These are phyloP conservation scores for Sedum album DNA, from an alignment of 164 flowering plant species.

Conservation along the genomic window DNA sequence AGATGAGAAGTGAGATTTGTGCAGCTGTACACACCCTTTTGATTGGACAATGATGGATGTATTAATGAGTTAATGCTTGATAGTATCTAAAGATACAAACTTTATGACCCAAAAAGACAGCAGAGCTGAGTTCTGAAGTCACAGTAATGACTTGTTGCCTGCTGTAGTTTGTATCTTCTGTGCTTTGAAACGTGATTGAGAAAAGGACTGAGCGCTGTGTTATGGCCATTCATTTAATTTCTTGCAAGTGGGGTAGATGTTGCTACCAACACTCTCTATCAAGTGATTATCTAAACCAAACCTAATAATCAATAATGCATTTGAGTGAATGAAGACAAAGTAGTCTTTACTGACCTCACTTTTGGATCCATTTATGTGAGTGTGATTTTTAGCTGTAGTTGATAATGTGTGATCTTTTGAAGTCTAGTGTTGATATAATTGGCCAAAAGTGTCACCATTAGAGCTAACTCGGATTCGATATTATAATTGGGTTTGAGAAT, in stretches of 20 bases:
- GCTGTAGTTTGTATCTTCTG: background rate
- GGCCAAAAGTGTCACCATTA: no score
- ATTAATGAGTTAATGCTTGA: background rate
- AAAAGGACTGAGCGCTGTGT: background rate
- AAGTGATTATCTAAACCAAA: background rate
- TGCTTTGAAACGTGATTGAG: background rate
- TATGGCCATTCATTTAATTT: background rate
- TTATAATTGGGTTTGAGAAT: no score
- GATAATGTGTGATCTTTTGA: no score
- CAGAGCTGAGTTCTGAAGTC: background rate
- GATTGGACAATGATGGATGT: background rate
- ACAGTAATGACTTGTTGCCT: background rate
- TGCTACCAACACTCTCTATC: background rate
- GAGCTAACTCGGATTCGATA: no score
- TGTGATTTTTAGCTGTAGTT: no score
- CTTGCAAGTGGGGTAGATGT: background rate
- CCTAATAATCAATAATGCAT: background rate
- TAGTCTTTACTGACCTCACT: background rate
- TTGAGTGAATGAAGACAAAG: background rate
- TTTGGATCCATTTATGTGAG: background rate
- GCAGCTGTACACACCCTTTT: no score
- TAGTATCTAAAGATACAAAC: background rate
- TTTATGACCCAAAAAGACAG: background rate
- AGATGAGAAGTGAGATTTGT: background rate
- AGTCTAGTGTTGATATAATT: no score